Base-by-base conservation (phyloP, 2,329 filamentous ascomycete species). In the Thelonectria rubi region DNA sequence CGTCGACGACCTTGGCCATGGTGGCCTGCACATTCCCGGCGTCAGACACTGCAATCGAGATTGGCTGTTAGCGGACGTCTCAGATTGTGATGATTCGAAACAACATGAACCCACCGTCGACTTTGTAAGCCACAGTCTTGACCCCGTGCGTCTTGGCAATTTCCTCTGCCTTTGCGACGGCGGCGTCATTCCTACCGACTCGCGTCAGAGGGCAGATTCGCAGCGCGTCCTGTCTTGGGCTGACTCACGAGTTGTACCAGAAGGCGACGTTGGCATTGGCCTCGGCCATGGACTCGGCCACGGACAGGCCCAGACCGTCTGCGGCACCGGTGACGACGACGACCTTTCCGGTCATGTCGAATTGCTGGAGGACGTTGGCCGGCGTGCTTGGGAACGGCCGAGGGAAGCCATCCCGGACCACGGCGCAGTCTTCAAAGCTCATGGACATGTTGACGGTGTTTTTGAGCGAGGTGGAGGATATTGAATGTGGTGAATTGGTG, bases 211-310 rank as follows among this genome's bases (percentile, higher is more conserved):
- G 9, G 12, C 3, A 15, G 14, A 18, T 15, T 18, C 11, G 3
- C 11, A 9, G 11, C 15, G 7, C 3, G 26, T 10, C 9, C 14
- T 30, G 8, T 55, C 12, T 15, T 2, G 10, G 2, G 15, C 1
- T 37, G 20, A 67, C 72, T 59, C 39, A 74, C 71, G 72, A 70
- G 56, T 75, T 72, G 46, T 76, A 77, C 70, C 69, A 72, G 5
- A 77, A 52, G 0, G 65, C 81, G 20, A 83, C 77, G 46, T 78
- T 51, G 1, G 73, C 81, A 0, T 75, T 75, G 0, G 80, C 81
- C 55, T 83, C 81, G 2, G 80, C 80, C 72, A 81, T 78, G 1
- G 76, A 79, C 57, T 83, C 78, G 0, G 79, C 74, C 4, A 81
- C 79, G 0, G 81, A 75, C 45, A 74, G 70, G 0, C 81, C 81